A percentile compares a stretch with the other conserved stretches of the same genome.
Evolutionary conservation across 2,329 filamentous ascomycete species (phyloP).

Genomic region (Cytospora leucostoma): DNA sequence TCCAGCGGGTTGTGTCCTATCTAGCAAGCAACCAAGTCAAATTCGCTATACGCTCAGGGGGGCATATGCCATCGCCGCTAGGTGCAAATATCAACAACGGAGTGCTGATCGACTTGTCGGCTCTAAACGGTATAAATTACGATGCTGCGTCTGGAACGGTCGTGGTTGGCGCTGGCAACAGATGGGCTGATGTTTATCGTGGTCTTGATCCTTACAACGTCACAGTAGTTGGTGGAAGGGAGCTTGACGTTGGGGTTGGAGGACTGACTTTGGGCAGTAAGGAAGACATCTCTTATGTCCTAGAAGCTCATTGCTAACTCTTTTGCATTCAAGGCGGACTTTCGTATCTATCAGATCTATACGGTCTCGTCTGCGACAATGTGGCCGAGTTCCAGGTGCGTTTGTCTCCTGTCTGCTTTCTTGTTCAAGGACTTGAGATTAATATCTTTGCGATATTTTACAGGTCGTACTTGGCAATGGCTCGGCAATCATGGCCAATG

Average conservation of each 20-base stretch:
- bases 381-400: constrained; percentile 21
- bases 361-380: constrained; percentile 26
- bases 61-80: not conserved
- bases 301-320: too few relatives aligned
- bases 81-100: constrained; percentile 4
- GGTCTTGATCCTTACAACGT: not conserved
- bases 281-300: too few relatives aligned
- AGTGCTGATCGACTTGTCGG: not conserved
- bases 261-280: constrained; percentile 16
- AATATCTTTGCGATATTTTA: not conserved
- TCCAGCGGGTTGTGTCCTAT: too few relatives aligned
- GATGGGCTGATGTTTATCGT: not conserved
- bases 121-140: not conserved
- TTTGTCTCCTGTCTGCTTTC: not conserved
- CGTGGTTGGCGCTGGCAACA: not conserved
- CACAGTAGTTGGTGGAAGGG: constrained; percentile 20
- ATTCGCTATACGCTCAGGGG: not conserved
- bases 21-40: not conserved
- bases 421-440: too few relatives aligned
- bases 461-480: constrained; percentile 46
- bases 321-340: constrained; percentile 5
- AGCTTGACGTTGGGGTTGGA: constrained; percentile 26
- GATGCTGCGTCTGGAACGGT: not conserved
- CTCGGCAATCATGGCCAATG: constrained; percentile 24
- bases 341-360: constrained; percentile 24